A percentile compares a stretch with the other conserved stretches of the same genome.
Conservation (phyloP, 1,139 yeast species). For the Geotrichum aggregatum region DNA sequence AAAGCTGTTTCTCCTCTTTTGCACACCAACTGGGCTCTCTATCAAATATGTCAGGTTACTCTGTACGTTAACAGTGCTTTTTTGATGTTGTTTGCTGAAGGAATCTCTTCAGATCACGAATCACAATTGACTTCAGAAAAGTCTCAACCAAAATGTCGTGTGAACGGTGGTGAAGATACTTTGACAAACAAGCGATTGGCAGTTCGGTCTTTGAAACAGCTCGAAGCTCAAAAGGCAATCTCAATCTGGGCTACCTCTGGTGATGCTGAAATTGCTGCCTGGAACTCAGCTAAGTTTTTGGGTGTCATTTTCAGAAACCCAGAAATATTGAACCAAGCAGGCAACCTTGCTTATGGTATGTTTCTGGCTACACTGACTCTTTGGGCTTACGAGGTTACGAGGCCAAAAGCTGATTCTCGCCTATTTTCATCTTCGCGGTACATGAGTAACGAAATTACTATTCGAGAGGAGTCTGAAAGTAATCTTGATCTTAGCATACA, state of each 20-base stretch:
- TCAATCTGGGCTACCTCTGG: conserved; percentile 30
- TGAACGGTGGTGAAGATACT: not conserved
- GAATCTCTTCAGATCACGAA: conserved; percentile 13
- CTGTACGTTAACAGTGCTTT: conserved; percentile 30
- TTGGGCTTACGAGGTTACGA: conserved; percentile 31
- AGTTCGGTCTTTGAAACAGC: conserved; percentile 17
- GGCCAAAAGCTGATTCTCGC: conserved; percentile 1
- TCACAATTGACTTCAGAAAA: not conserved
- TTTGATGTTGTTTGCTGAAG: conserved; percentile 28
- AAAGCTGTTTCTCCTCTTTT: conserved; percentile 30
- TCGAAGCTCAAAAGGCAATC: conserved; percentile 18
- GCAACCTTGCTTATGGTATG: conserved; percentile 32
- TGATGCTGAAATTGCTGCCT: conserved; percentile 32
- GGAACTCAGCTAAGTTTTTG: conserved; percentile 34
- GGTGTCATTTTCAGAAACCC: conserved; percentile 27
- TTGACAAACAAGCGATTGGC: conserved; percentile 15
- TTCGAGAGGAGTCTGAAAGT: too few species aligned
- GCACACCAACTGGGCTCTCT: conserved; percentile 33
- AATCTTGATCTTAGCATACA: too few species aligned
- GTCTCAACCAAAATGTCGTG: too few species aligned
- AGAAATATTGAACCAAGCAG: conserved; percentile 29
- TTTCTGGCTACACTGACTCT: conserved; percentile 30
- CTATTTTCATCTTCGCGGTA: not conserved
- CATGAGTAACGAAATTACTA: not conserved
- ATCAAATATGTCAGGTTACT: conserved; percentile 29